phyloP scores from a whole-genome alignment of 2,329 filamentous ascomycete species.

The Diaporthe eres region DNA sequence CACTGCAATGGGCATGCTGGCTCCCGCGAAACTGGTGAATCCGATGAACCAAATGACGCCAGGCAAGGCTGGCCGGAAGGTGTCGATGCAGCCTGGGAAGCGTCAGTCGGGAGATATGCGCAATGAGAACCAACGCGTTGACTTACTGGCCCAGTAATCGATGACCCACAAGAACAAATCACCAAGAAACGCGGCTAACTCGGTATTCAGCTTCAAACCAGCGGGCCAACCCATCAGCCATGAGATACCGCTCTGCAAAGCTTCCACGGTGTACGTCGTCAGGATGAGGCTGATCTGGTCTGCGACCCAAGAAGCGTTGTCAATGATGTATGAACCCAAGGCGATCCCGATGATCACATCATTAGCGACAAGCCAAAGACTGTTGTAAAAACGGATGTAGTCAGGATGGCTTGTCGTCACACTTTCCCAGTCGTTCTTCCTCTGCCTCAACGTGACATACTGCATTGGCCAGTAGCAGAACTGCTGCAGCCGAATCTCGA shows the following conservation, averaged over 20 bases:
- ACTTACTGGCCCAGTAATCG: constrained; percentile 92
- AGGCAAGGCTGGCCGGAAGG: constrained; percentile 85
- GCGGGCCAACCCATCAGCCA: constrained; percentile 98
- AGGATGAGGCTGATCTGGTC: constrained; percentile 83
- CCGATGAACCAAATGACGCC: constrained; percentile 93
- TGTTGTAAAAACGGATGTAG: constrained; percentile 99
- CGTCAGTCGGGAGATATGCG: constrained; percentile 44
- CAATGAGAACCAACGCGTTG: neutral
- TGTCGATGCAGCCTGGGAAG: constrained; percentile 77
- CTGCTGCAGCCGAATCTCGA: constrained; percentile 96
- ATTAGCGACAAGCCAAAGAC: constrained; percentile 97
- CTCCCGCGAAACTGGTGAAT: constrained; percentile 93
- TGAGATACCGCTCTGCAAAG: constrained; percentile 87
- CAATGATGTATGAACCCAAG: constrained; percentile 95
- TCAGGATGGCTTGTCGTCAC: constrained; percentile 96
- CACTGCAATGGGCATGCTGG: constrained; percentile 95
- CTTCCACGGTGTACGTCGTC: constrained; percentile 87
- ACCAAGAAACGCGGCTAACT: constrained; percentile 92
- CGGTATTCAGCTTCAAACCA: constrained; percentile 93
- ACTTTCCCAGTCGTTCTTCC: constrained; percentile 94
- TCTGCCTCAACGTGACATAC: constrained; percentile 89
- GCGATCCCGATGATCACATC: constrained; percentile 99
- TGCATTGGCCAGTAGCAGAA: constrained; percentile 99
- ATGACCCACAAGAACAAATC: constrained; percentile 99
- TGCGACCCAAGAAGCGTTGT: constrained; percentile 90